Evolutionary conservation across 306 rosid genomes (phyloP).

Genomic region (Malus orientalis): DNA sequence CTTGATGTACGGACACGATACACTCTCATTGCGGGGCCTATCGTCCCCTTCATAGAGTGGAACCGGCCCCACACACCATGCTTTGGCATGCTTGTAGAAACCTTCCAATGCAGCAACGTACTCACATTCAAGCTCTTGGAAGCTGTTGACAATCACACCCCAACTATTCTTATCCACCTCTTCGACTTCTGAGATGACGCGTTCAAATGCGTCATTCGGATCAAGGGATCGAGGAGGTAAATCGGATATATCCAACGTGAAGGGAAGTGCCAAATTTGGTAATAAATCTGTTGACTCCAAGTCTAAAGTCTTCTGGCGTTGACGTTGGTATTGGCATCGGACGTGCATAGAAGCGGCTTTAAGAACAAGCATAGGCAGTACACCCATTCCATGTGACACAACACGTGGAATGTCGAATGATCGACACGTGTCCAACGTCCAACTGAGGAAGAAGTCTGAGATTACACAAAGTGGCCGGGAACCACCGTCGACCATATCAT

Average conservation of each 20-base stretch:
- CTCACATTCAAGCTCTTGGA: slow-evolving; percentile 7
- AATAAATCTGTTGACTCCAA: background rate
- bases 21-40: background rate
- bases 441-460: slow-evolving; percentile 21
- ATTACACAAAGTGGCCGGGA: slow-evolving; percentile 17
- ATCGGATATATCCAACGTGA: slow-evolving; percentile 8
- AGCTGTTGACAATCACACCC: slow-evolving; percentile 24
- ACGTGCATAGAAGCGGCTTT: background rate
- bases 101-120: slow-evolving; percentile 7
- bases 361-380: slow-evolving; percentile 3
- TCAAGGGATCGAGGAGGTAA: background rate
- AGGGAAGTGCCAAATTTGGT: background rate
- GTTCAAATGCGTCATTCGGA: background rate
- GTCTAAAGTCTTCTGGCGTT: background rate
- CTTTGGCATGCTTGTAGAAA: background rate
- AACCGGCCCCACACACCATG: slow-evolving; percentile 25
- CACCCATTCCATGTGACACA: slow-evolving; percentile 18
- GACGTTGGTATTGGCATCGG: background rate
- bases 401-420: slow-evolving; percentile 8
- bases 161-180: slow-evolving; percentile 15
- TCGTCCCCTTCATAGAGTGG: background rate
- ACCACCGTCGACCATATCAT: background rate
- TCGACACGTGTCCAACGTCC: slow-evolving; percentile 14
- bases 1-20: background rate
- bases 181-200: background rate